Evolutionary conservation across 169 alveolate species (phyloP).

Genomic region (Plasmodium vinckei): DNA sequence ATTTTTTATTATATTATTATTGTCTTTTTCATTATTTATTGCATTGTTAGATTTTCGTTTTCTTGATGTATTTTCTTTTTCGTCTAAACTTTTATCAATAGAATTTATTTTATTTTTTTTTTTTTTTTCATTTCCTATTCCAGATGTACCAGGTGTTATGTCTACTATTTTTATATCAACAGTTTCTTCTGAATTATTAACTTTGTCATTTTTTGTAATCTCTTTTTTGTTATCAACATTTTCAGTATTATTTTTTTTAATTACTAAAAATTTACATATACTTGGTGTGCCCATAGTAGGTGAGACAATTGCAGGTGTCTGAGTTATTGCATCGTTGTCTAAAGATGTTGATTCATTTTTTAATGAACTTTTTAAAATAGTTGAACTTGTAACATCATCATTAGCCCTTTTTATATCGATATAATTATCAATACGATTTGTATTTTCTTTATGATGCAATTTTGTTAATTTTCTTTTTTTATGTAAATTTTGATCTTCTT

Average conservation of each 20-base stretch:
- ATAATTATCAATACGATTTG: constrained; percentile 39
- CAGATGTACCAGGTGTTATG: background rate
- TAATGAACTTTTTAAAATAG: background rate
- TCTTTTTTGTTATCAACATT: background rate
- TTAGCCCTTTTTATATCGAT: constrained; percentile 22
- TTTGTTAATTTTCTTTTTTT: constrained; percentile 46
- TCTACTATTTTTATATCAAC: background rate
- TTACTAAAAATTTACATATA: constrained; percentile 19
- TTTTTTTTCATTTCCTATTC: background rate
- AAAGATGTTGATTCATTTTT: background rate
- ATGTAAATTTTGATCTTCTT: constrained; percentile 16
- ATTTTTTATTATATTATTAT: constrained; percentile 8
- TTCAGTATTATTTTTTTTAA: constrained; percentile 7
- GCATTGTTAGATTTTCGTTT: constrained; percentile 9
- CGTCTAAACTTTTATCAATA: background rate
- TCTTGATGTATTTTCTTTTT: background rate
- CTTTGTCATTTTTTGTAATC: background rate
- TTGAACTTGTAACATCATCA: background rate
- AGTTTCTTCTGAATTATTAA: background rate
- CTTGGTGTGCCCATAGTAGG: constrained; percentile 14
- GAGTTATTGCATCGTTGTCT: background rate
- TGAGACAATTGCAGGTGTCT: background rate
- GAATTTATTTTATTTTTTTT: background rate
- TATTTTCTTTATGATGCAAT: constrained; percentile 50
- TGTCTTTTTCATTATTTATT: constrained; percentile 13